Evolutionary conservation across 352 stramenopile species (phyloP).

Genomic region (Lagenidium giganteum): DNA sequence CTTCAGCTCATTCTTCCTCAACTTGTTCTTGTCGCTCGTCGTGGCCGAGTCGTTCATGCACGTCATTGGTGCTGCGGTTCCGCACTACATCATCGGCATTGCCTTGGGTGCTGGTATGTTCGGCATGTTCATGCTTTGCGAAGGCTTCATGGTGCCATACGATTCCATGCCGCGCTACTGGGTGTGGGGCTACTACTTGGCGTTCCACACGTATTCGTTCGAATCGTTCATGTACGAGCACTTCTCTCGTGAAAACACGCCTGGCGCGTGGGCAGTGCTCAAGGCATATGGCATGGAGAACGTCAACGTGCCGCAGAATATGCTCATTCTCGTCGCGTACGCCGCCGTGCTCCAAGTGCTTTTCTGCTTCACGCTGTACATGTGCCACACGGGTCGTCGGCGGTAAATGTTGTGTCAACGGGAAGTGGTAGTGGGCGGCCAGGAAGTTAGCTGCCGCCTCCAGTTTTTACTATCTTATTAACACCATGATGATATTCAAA

Average conservation of each 20-base stretch:
- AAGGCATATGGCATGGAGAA: slow-evolving; percentile 49
- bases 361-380: slow-evolving; percentile 28
- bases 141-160: slow-evolving; percentile 81
- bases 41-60: slow-evolving; percentile 80
- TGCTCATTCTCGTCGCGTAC: slow-evolving; percentile 50
- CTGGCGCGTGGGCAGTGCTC: slow-evolving; percentile 22
- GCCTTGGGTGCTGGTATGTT: slow-evolving; percentile 73
- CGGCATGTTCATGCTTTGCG: slow-evolving; percentile 85
- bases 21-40: slow-evolving; percentile 73
- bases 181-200: slow-evolving; percentile 83
- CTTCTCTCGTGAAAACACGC: slow-evolving; percentile 29
- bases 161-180: slow-evolving; percentile 64
- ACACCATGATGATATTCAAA: no score
- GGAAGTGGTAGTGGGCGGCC: no score
- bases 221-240: slow-evolving; percentile 84
- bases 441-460: no score
- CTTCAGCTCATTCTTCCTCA: slow-evolving; percentile 59
- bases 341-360: slow-evolving; percentile 44
- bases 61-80: slow-evolving; percentile 68
- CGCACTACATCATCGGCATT: slow-evolving; percentile 87
- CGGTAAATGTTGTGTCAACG: no score
- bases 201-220: slow-evolving; percentile 87
- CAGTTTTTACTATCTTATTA: no score
- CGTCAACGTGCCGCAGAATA: slow-evolving; percentile 41
- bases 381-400: slow-evolving; percentile 15